Evolutionary conservation across 2,329 filamentous ascomycete species (phyloP).

Genomic region (Lojkania enalia): DNA sequence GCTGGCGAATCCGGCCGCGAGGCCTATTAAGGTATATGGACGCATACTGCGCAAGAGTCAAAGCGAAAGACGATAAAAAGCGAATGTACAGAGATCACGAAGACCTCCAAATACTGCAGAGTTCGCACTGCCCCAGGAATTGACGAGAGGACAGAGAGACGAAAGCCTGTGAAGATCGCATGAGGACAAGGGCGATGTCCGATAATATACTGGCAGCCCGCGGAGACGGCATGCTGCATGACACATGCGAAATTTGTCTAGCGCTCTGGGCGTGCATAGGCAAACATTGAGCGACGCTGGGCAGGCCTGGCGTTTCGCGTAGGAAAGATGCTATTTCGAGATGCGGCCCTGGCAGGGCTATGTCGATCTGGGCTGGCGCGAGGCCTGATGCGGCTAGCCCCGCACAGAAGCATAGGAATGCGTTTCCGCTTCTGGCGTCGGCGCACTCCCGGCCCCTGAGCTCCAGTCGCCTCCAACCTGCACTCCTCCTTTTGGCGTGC

Average conservation of each 20-base stretch:
- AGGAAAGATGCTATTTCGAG: conserved; percentile 8
- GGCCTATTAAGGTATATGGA: conserved; percentile 34
- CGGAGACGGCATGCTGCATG: conserved; percentile 24
- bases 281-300: conserved; percentile 1
- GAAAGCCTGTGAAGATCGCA: conserved; percentile 23
- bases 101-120: conserved; percentile 31
- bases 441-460: not conserved
- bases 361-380: not conserved
- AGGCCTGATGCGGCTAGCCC: not conserved
- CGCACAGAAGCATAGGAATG: not conserved
- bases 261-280: conserved; percentile 25
- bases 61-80: conserved; percentile 38
- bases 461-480: not conserved
- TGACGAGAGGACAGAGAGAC: conserved; percentile 22
- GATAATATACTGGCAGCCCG: conserved; percentile 28
- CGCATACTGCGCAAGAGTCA: conserved; percentile 31
- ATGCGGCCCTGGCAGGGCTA: not conserved
- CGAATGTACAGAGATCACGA: conserved; percentile 44
- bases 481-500: not conserved
- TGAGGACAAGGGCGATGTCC: conserved; percentile 8
- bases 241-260: conserved; percentile 29
- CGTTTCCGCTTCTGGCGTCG: not conserved
- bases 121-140: conserved; percentile 17
- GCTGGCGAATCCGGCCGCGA: conserved; percentile 34
- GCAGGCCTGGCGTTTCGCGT: conserved; percentile 1